Evolutionary conservation across 495 filamentous ascomycete genomes (phyloP).

Genomic region (Sordaria brevicollis): DNA sequence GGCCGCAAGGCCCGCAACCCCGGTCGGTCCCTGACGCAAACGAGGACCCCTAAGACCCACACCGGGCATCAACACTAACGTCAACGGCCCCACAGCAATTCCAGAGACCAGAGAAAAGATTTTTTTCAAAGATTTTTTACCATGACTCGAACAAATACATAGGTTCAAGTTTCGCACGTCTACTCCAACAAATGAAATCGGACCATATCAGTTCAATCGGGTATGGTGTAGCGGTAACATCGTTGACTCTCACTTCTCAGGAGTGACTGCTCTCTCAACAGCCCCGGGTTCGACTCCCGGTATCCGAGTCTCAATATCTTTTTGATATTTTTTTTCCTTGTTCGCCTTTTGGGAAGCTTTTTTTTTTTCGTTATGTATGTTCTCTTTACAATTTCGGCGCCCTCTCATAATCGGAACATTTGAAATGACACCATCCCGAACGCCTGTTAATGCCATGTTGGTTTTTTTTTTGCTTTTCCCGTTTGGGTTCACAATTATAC

Average conservation of each 20-base stretch:
- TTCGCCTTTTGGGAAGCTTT: not conserved
- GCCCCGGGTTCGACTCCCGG: not conserved
- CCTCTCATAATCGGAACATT: no score
- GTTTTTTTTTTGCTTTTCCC: no score
- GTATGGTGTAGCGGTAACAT: not conserved
- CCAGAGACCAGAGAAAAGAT: not conserved
- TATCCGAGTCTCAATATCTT: not conserved
- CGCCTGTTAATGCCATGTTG: no score
- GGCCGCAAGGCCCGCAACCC: no score
- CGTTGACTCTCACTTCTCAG: not conserved
- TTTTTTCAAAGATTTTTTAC: no score
- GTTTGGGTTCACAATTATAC: no score
- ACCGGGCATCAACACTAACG: no score
- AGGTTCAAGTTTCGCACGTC: rapidly evolving
- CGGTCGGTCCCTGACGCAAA: no score
- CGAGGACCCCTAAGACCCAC: no score
- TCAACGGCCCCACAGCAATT: not conserved
- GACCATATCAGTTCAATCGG: not conserved
- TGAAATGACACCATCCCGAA: no score
- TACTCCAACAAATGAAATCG: not conserved
- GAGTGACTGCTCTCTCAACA: not conserved
- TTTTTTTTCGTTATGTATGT: not conserved
- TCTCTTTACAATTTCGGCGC: no score
- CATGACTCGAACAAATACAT: not conserved
- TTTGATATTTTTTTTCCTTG: not conserved